phyloP scores from a whole-genome alignment of 345 rosid species.

The Angophora floribunda region DNA sequence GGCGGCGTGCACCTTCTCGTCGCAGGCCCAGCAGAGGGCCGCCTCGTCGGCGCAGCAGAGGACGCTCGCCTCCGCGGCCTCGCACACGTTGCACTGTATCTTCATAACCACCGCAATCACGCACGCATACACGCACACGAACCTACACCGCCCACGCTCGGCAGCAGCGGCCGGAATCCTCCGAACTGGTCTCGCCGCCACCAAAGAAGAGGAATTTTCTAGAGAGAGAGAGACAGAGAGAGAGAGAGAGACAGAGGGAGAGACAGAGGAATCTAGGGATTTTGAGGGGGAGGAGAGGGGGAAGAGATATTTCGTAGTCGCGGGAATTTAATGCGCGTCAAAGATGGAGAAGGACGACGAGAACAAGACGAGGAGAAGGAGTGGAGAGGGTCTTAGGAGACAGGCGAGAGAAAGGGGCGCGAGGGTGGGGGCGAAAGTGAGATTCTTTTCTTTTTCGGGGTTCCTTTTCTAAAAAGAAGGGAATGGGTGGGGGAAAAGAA shows the following conservation, averaged over 20 bases:
- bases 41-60: conserved; percentile 99
- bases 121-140: not conserved
- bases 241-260: not conserved
- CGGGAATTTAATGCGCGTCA: not conserved
- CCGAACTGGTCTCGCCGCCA: not conserved
- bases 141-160: not conserved
- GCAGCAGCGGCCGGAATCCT: not conserved
- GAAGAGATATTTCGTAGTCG: not conserved
- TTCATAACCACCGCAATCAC: conserved; percentile 31
- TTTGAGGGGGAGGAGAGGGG: not conserved
- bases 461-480: not conserved
- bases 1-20: conserved; percentile 84
- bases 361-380: not conserved
- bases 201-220: not conserved
- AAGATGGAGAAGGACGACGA: not conserved
- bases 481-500: not conserved
- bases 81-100: conserved; percentile 98
- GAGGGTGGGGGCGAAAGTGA: not conserved
- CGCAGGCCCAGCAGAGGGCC: conserved; percentile 88
- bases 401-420: not conserved
- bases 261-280: not conserved
- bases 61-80: conserved; percentile 85
- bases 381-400: conserved; percentile 7
- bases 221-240: not conserved
- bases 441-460: not conserved